Evolutionary conservation across 1,284 basidiomycete species (phyloP).

Genomic region (Heterobasidion parviporum): DNA sequence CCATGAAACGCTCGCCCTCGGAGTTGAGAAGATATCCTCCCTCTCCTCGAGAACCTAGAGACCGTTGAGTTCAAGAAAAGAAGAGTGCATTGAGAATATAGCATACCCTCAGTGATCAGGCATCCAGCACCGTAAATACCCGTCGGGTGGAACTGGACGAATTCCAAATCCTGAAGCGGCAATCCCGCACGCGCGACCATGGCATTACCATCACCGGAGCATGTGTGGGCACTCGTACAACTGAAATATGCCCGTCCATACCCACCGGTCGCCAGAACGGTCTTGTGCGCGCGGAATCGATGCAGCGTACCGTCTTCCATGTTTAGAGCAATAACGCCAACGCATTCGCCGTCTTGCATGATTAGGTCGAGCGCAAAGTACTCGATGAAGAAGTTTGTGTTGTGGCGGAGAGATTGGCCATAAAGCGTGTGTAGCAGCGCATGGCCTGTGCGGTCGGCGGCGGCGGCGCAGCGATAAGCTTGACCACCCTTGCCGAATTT

Average conservation of each 20-base stretch:
- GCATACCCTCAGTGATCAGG: slow-evolving; percentile 90
- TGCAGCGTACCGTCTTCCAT: slow-evolving; percentile 99
- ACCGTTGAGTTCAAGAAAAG: not conserved
- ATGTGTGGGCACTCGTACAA: slow-evolving; percentile 98
- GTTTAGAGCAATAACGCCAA: slow-evolving; percentile 98
- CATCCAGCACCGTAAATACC: slow-evolving; percentile 99
- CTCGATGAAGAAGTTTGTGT: slow-evolving; percentile 99
- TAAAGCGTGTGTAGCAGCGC: slow-evolving; percentile 98
- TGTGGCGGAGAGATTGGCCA: slow-evolving; percentile 97
- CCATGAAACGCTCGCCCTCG: slow-evolving; percentile 99
- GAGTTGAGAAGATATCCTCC: slow-evolving; percentile 99
- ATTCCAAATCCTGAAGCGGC: slow-evolving; percentile 96
- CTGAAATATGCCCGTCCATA: slow-evolving; percentile 99
- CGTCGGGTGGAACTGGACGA: slow-evolving; percentile 99
- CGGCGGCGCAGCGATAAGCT: slow-evolving; percentile 98
- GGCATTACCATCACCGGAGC: slow-evolving; percentile 97
- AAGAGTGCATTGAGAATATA: not conserved
- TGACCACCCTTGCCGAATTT: slow-evolving; percentile 98
- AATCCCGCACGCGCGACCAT: slow-evolving; percentile 98
- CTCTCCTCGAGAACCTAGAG: slow-evolving; percentile 91
- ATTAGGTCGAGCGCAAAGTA: slow-evolving; percentile 98
- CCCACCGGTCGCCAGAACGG: slow-evolving; percentile 96
- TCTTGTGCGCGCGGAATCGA: slow-evolving; percentile 98
- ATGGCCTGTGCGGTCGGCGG: slow-evolving; percentile 98
- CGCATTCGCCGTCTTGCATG: slow-evolving; percentile 98